A percentile compares a stretch with the other conserved stretches of the same genome.
Conservation (phyloP, 129 eudicot species). For the Flaveria linearis region DNA sequence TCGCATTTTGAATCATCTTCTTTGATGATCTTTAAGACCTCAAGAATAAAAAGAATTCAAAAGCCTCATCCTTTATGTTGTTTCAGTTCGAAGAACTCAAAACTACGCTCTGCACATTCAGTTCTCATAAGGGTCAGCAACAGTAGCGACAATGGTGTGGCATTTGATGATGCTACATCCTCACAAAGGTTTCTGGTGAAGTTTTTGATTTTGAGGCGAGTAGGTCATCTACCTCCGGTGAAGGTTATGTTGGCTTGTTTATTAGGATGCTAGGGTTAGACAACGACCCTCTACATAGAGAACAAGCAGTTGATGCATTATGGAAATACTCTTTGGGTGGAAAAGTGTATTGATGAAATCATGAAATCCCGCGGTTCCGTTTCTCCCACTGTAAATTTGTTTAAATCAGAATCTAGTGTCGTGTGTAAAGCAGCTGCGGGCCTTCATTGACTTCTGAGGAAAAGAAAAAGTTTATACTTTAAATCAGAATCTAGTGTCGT, state of each 20-base stretch:
- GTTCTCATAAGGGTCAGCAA: slow-evolving; percentile 42
- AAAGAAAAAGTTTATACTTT: background rate
- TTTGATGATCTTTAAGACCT: slow-evolving; percentile 22
- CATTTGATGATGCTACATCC: slow-evolving; percentile 40
- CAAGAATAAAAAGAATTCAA: slow-evolving; percentile 21
- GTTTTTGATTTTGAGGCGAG: slow-evolving; percentile 43
- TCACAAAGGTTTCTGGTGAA: slow-evolving; percentile 39
- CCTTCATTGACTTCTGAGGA: slow-evolving; percentile 1
- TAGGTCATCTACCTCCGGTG: slow-evolving; percentile 45
- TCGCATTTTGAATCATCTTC: slow-evolving; percentile 32
- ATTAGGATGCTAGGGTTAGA: slow-evolving; percentile 82
- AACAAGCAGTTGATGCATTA: slow-evolving; percentile 74
- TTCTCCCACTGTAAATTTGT: slow-evolving; percentile 63
- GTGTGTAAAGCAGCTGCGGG: slow-evolving; percentile 91
- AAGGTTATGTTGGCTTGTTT: slow-evolving; percentile 62
- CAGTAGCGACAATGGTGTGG: slow-evolving; percentile 46
- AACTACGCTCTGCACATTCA: slow-evolving; percentile 13
- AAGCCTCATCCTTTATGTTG: slow-evolving; percentile 17
- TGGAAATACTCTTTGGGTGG: slow-evolving; percentile 85
- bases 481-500: no score
- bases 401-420: slow-evolving; percentile 63
- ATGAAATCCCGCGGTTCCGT: slow-evolving; percentile 60
- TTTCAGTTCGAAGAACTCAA: slow-evolving; percentile 15
- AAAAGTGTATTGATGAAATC: slow-evolving; percentile 59
- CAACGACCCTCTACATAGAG: slow-evolving; percentile 70